Base-by-base conservation (phyloP, 306 rosid genomes). In the Albizia julibrissin region DNA sequence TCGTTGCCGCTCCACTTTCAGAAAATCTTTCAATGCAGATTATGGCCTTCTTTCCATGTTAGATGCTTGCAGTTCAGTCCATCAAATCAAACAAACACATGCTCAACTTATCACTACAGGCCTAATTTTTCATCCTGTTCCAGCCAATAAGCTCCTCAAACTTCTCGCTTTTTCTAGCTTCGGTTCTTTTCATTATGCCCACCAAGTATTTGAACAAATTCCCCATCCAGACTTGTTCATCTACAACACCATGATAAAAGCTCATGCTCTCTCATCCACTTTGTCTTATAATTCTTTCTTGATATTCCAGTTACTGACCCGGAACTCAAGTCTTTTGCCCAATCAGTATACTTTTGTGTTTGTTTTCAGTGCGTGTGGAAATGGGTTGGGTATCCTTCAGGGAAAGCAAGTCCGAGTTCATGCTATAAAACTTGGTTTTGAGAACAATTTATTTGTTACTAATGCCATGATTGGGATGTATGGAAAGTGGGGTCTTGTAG, bases 381-480 rank as follows among this genome's bases (percentile, higher is more conserved):
- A 85, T 37, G 91, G 93, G 24, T 56, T 91, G 84, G 69, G 81
- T 3, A 58, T 89, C 75, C 72, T 24, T 59, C 87, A 86, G 43
- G 95, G 93, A 4, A 86, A 89, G 69, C 93, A 91, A 83, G 82
- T 91, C 50, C 87, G 79, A 1, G 82, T 65, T 69, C 91, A 85
- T 84, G 87, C 91, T 0, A 77, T 88, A 68, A 91, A 86, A 78
- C 42, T 71, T 83, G 93, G 93, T 26, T 44, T 88, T 65, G 95
- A 91, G 31, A 84, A 39, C 50, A 91, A 91, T 81, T 77, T 89
- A 54, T 91, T 89, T 80, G 93, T 91, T 79, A 85, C 67, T 26
- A 91, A 91, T 89, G 87, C 93, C 8, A 83, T 88, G 82, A 86
- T 89, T 83, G 88, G 88, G 79, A 89, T 89, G 90, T 85, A 82